Evolutionary conservation across 2,329 filamentous ascomycete species (phyloP), one percentile per base, ranked within the genome.

Genomic region (Myrmaecium sp.): DNA sequence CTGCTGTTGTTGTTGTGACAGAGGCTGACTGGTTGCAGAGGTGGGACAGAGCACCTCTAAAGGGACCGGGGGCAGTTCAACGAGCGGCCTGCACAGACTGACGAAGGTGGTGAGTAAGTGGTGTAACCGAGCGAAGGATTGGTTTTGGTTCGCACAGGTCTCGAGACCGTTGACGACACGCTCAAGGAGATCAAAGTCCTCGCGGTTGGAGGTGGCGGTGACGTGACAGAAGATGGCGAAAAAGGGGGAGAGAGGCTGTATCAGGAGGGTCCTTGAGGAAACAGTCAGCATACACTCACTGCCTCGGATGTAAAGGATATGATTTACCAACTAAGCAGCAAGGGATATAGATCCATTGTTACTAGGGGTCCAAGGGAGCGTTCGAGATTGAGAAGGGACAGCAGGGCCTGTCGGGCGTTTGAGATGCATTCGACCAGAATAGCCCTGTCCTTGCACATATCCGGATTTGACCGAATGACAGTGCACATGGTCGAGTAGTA

Each of bases 221-320:
- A 49, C 44, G 21, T 49, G 48, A 34, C 46, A 49, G 28, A 49
- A 49, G 14, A 49, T 38, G 9, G 49, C 44, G 27, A 46, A 49
- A 34, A 47, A 49, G 1, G 46, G 45, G 17, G 39, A 43, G 2
- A 49, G 33, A 4, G 46, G 43, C 21, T 47, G 47, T 6, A 44
- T 48, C 7, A 49, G 40, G 23, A 47, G 41, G 2, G 41, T 46
- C 46, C 46, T 48, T 9, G 5, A 12, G 8, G 4, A 6, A 10
- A 5, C 6, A 17, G n/a, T 17, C 11, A 12, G 11, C 8, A 16
- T 9, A 12, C 14, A 14, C n/a, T 18, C 8, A n/a, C n/a, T 9
- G 16, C 5, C 14, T n/a, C 10, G 14, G 10, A 21, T n/a, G 10
- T 21, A 21, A 6, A 21, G 4, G 4, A 12, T 1, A 6, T 3